Base-by-base conservation (phyloP, 176 grass and related monocot species). In the Stipa capillata region DNA sequence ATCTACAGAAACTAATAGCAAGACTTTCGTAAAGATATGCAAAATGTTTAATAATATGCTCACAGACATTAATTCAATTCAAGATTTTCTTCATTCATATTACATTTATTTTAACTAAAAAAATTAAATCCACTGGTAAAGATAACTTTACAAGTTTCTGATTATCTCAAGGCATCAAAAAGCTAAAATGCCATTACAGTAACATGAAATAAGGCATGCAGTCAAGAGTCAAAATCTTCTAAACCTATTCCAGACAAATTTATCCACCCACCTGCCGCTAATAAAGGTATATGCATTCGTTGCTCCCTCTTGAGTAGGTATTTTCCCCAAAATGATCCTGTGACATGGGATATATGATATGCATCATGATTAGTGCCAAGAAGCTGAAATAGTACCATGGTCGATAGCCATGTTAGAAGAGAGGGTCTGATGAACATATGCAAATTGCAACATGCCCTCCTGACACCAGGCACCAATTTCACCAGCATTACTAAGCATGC, bases 241-340 rank as follows among this genome's bases (percentile, higher is more conserved):
- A 72, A 57, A 43, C 50, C 16, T 85, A 74, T 82, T 58, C 17
- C 52, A 55, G 57, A 86, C 7, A 87, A 85, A n/a, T n/a, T 55
- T 72, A 83, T 62, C 31, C 57, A 89, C 92, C 73, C 85, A 94
- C 96, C 92, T 94, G 73, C 92, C 85, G 80, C 73, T 94, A 93
- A 94, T 70, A 92, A 81, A 92, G 65, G 92, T 89, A 85, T 85
- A 98, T 73, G 90, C 81, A 92, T 89, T 89, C 56, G 82, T 89
- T 87, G 87, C 80, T 85, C 96, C 96, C 86, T 98, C 90, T 83
- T 82, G 84, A 83, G 88, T 94, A 83, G 90, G 90, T 79, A 98
- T 80, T 80, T 93, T 83, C 70, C 95, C 96, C 90, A 98, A 89
- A 80, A 85, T 77, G 73, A 94, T 91, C 85, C 95, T 98, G 90